Percentiles rank a stretch among this genome's conserved stretches.
These are phyloP conservation scores for Paspalum vaginatum DNA, from an alignment of 176 grass and related monocot genomes.

Conservation along the genomic window DNA sequence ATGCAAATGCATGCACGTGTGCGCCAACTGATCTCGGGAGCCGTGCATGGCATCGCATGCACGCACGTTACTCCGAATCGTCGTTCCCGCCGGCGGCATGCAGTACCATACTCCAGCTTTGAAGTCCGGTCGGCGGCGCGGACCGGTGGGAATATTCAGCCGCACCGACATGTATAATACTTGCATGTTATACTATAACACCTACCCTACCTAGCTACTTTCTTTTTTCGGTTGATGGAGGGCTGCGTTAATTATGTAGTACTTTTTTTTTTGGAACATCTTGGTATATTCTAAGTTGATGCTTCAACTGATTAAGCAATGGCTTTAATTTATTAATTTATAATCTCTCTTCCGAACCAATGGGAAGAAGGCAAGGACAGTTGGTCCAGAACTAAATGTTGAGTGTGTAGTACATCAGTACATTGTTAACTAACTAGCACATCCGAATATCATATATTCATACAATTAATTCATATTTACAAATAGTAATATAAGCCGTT, in stretches of 20 bases:
- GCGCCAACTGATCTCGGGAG: background rate
- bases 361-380: background rate
- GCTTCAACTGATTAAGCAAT: background rate
- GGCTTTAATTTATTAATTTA: too few species aligned
- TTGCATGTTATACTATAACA: background rate
- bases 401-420: too few species aligned
- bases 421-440: too few species aligned
- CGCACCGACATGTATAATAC: background rate
- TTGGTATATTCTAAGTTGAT: constrained; percentile 43
- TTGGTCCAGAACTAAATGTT: background rate
- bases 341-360: background rate
- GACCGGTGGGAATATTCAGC: constrained; percentile 4
- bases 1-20: background rate
- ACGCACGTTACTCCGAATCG: background rate
- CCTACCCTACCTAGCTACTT: background rate
- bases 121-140: background rate
- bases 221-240: background rate
- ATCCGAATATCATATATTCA: too few species aligned
- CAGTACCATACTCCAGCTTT: background rate
- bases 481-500: too few species aligned
- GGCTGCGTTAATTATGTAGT: too few species aligned
- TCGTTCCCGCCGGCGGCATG: background rate
- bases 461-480: too few species aligned
- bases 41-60: background rate
- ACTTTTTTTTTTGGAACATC: background rate